These are phyloP conservation scores for Myriosclerotinia scirpicola DNA, from an alignment of 2,329 filamentous ascomycete species.

Conservation along the genomic window DNA sequence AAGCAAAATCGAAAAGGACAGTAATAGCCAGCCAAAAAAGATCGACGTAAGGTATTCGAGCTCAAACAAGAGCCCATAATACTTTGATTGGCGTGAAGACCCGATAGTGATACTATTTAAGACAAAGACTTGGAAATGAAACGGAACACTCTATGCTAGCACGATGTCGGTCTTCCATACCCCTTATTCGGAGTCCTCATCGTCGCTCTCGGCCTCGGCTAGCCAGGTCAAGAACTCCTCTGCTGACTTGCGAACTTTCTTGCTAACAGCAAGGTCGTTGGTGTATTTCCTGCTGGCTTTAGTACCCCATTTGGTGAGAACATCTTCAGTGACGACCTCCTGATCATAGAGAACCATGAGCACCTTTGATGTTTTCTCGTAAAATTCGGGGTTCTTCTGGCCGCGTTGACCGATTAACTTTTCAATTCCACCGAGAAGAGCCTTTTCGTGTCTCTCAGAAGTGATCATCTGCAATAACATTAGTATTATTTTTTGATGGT, in stretches of 20 bases:
- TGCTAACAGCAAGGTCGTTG: conserved; percentile 74
- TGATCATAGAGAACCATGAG: conserved; percentile 87
- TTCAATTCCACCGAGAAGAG: conserved; percentile 91
- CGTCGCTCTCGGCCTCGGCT: conserved; percentile 75
- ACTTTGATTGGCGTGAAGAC: background rate
- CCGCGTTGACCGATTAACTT: conserved; percentile 74
- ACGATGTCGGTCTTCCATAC: background rate
- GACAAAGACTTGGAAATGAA: background rate
- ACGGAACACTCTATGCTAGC: background rate
- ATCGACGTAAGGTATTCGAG: background rate
- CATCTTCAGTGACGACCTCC: conserved; percentile 85
- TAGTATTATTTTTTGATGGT: background rate
- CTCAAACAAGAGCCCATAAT: background rate
- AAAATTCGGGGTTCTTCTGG: conserved; percentile 77
- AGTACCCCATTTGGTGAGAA: conserved; percentile 84
- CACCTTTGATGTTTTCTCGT: conserved; percentile 77
- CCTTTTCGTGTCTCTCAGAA: conserved; percentile 92
- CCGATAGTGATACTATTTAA: background rate
- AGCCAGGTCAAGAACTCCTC: conserved; percentile 96
- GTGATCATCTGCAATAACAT: conserved; percentile 62
- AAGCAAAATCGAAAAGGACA: conserved; percentile 12
- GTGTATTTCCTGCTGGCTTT: conserved; percentile 99
- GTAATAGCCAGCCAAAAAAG: background rate
- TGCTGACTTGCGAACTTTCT: conserved; percentile 93
- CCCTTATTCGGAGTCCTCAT: conserved; percentile 61